phyloP scores from a whole-genome alignment of 768 basidiomycete genomes.

The Tylopilus intermedius region DNA sequence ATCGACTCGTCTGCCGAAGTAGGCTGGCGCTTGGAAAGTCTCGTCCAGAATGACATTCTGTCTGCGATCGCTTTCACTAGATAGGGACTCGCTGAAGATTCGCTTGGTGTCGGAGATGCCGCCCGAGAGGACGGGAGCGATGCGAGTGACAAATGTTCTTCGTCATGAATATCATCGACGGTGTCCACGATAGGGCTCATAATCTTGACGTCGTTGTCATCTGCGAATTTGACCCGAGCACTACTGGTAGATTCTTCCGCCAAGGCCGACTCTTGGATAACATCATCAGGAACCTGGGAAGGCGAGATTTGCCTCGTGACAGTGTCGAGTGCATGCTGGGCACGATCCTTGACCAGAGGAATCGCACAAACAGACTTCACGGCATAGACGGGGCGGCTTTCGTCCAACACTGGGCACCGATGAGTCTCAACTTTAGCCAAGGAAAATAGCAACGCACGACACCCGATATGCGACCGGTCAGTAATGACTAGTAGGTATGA shows the following conservation, averaged over 20 bases:
- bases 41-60: slow-evolving; percentile 73
- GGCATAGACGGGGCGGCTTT: slow-evolving; percentile 54
- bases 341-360: slow-evolving; percentile 64
- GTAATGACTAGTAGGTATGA: slow-evolving; percentile 76
- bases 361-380: slow-evolving; percentile 68
- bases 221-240: slow-evolving; percentile 51
- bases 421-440: slow-evolving; percentile 6
- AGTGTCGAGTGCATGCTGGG: slow-evolving; percentile 46
- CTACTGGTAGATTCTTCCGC: slow-evolving; percentile 13
- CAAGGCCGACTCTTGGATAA: slow-evolving; percentile 19
- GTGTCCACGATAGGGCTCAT: slow-evolving; percentile 33
- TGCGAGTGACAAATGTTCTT: slow-evolving; percentile 2
- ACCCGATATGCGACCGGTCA: slow-evolving; percentile 56
- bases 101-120: slow-evolving; percentile 52
- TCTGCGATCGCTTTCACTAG: slow-evolving; percentile 60
- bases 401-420: slow-evolving; percentile 57
- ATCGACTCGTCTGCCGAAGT: slow-evolving; percentile 12
- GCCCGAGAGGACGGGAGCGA: slow-evolving; percentile 41
- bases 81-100: slow-evolving; percentile 40
- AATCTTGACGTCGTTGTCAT: slow-evolving; percentile 42
- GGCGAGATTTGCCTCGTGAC: slow-evolving; percentile 49
- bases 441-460: slow-evolving; percentile 42
- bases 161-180: neutral
- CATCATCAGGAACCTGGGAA: slow-evolving; percentile 38
- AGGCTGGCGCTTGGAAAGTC: slow-evolving; percentile 46